Conservation (phyloP, 192 early-diverging fungal genomes). For the Coemansia sp. region DNA sequence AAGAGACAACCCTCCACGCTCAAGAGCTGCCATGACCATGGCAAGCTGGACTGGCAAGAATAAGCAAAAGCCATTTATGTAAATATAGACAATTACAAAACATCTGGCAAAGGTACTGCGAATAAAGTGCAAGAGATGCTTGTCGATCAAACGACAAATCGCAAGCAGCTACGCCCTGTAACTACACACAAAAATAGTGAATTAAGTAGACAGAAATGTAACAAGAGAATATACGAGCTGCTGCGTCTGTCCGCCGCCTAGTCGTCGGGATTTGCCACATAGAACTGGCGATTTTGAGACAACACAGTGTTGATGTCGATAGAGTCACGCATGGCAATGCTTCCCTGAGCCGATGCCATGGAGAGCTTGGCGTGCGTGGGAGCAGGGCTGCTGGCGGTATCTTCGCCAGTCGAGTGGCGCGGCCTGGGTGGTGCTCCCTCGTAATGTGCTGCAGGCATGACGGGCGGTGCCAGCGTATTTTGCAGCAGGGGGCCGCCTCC, state of each 20-base stretch:
- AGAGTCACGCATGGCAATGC: conserved; percentile 22
- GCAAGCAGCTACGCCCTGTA: too few relatives aligned
- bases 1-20: too few relatives aligned
- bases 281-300: conserved; percentile 34
- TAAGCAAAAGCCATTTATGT: too few relatives aligned
- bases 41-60: too few relatives aligned
- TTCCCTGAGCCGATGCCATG: background rate
- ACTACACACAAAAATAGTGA: too few relatives aligned
- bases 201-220: too few relatives aligned
- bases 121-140: too few relatives aligned
- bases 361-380: conserved; percentile 1
- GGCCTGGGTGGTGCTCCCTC: background rate
- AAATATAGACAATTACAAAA: too few relatives aligned
- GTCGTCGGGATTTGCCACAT: conserved; percentile 40
- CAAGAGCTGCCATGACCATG: too few relatives aligned
- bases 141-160: too few relatives aligned
- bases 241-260: background rate
- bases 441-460: conserved; percentile 17
- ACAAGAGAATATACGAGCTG: too few relatives aligned
- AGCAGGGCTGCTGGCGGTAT: background rate
- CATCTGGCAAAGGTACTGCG: too few relatives aligned
- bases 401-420: conserved; percentile 2
- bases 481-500: background rate
- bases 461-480: conserved; percentile 1
- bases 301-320: conserved; percentile 37